A percentile compares a stretch with the other conserved stretches of the same genome.
Conservation (phyloP, 2,329 filamentous ascomycete species). For the Helicocarpus griseus region DNA sequence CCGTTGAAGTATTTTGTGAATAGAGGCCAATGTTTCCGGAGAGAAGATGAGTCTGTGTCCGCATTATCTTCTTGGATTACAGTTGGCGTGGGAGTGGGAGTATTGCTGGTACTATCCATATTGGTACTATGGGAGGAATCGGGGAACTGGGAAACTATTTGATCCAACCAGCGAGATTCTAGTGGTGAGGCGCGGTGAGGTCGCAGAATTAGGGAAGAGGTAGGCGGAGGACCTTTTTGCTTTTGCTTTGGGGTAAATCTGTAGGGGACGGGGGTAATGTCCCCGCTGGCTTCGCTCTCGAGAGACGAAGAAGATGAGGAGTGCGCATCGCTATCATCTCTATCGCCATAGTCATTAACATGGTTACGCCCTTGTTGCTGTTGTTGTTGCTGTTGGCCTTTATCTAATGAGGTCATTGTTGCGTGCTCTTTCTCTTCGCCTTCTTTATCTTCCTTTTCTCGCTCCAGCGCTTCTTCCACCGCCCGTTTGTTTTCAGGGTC, state of each 20-base stretch:
- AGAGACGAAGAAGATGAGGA: slow-evolving; percentile 29
- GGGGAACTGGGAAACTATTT: slow-evolving; percentile 33
- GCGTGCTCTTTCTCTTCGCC: slow-evolving; percentile 9
- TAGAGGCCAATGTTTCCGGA: slow-evolving; percentile 59
- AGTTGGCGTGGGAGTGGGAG: not conserved
- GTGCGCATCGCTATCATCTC: slow-evolving; percentile 18
- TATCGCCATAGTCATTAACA: slow-evolving; percentile 10
- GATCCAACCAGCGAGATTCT: slow-evolving; percentile 60
- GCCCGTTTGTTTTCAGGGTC: slow-evolving; percentile 73
- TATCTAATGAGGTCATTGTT: slow-evolving; percentile 5
- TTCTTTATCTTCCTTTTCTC: slow-evolving; percentile 54
- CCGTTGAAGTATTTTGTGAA: slow-evolving; percentile 87
- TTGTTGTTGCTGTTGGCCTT: not conserved
- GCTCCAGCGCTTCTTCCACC: slow-evolving; percentile 62
- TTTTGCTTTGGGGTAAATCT: slow-evolving; percentile 11
- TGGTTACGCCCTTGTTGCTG: slow-evolving; percentile 2
- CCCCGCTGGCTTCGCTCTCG: slow-evolving; percentile 28
- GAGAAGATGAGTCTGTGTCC: slow-evolving; percentile 13
- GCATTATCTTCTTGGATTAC: slow-evolving; percentile 7
- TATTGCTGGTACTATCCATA: not conserved
- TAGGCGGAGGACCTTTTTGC: slow-evolving; percentile 10
- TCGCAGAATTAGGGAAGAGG: slow-evolving; percentile 62
- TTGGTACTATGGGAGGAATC: slow-evolving; percentile 8
- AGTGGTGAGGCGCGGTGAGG: slow-evolving; percentile 69
- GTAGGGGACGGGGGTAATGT: slow-evolving; percentile 27